Evolutionary conservation across 805 yeast species (phyloP), one percentile per base, ranked within the genome.

Genomic region (Teunomyces stri): DNA sequence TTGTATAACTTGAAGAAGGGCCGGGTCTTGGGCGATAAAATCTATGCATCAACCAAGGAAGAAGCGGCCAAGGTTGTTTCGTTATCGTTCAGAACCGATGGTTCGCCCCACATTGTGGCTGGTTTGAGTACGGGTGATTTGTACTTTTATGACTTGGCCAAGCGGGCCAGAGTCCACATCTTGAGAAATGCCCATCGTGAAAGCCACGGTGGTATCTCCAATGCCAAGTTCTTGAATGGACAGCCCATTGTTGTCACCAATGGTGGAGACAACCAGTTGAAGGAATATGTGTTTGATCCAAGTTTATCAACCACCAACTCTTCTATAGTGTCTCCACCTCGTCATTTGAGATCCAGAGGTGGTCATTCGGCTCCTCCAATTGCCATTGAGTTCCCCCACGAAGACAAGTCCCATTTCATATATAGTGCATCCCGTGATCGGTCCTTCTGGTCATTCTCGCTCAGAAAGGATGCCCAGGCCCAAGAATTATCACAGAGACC

Each of bases 281-380:
- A 88, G 58, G 98, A 94, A 66, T 87, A 76, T 56, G 97, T 90
- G 0, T 94, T 94, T 67, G 99, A 94, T 67, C 97, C 97, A 2
- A 81, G 94, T 1, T 70, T 91, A 44, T 82, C 91, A 0, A 71
- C 85, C 0, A 68, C 84, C 4, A 80, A 83, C 54, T 57, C 79
- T 0, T 72, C 84, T 1, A 81, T 89, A 28, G 84, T 87, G 4
- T 81, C 90, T 10, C 96, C 97, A 1, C 98, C 99, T 37, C 84
- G 99, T 60, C 82, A 84, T 50, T 74, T 95, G 58, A 81, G 99
- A 64, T 87, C 96, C 0, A 80, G 99, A 62, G 98, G 97, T 58
- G 99, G 99, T n/a, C 99, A 94, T 64, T 82, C 96, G 3, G 85
- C 87, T 27, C 96, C 99, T 3, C 95, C 98, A 2, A 75, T 85